Evolutionary conservation across 257 asterid genomes (phyloP).

Genomic region (Hygrophila difformis): DNA sequence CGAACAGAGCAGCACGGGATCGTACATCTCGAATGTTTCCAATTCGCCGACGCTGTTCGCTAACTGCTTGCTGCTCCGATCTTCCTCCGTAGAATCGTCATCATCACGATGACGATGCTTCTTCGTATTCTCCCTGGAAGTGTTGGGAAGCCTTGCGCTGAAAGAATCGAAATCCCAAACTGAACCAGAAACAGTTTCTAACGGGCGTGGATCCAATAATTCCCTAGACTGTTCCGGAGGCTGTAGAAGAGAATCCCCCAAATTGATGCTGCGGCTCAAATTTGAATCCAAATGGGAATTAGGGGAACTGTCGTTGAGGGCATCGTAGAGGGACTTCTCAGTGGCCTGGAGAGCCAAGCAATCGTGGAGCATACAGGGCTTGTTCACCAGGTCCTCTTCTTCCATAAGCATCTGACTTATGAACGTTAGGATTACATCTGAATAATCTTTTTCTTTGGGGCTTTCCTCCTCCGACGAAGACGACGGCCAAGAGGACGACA

Average conservation of each 20-base stretch:
- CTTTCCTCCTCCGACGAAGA: slow-evolving; percentile 24
- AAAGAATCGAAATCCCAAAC: background rate
- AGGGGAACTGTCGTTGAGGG: slow-evolving; percentile 29
- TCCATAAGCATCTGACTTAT: slow-evolving; percentile 67
- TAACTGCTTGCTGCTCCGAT: slow-evolving; percentile 24
- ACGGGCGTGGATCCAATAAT: background rate
- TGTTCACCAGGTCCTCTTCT: slow-evolving; percentile 55
- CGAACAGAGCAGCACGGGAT: slow-evolving; percentile 38
- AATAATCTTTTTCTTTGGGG: slow-evolving; percentile 29
- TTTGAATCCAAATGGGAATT: slow-evolving; percentile 16
- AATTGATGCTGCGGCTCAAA: slow-evolving; percentile 10
- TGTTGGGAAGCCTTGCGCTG: background rate
- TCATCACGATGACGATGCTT: slow-evolving; percentile 23
- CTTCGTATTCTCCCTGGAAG: slow-evolving; percentile 19
- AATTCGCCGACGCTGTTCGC: slow-evolving; percentile 19
- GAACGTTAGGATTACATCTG: slow-evolving; percentile 44
- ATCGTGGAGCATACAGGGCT: slow-evolving; percentile 65
- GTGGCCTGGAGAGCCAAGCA: slow-evolving; percentile 70
- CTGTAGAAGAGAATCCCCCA: background rate
- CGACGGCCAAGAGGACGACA: no score
- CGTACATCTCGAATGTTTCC: slow-evolving; percentile 36
- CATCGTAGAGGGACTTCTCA: slow-evolving; percentile 60
- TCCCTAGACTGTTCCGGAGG: background rate
- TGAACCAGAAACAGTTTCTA: background rate
- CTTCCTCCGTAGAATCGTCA: slow-evolving; percentile 12